A percentile compares a stretch with the other conserved stretches of the same genome.
These are phyloP conservation scores for Ascochyta fabae DNA, from an alignment of 2,329 filamentous ascomycete genomes.

Conservation along the genomic window DNA sequence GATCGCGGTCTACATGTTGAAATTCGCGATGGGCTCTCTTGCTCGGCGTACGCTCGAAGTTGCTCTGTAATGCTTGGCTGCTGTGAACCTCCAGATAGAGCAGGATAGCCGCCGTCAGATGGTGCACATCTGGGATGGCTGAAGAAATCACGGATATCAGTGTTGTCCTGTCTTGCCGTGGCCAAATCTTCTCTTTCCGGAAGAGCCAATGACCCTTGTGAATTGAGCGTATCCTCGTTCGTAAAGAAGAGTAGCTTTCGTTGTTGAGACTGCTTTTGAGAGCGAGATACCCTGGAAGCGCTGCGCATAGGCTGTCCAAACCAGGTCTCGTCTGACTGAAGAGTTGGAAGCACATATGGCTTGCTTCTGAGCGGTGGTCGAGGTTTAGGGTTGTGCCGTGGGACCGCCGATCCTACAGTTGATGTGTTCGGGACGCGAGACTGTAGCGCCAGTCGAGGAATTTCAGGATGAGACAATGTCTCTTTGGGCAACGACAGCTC, in stretches of 20 bases:
- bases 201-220: not conserved
- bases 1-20: not conserved
- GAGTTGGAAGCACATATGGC: constrained; percentile 37
- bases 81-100: too few relatives aligned
- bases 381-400: not conserved
- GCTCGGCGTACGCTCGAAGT: constrained; percentile 15
- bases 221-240: not conserved
- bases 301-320: constrained; percentile 28
- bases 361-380: constrained; percentile 26
- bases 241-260: not conserved
- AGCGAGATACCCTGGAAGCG: not conserved
- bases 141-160: constrained; percentile 40
- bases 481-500: not conserved
- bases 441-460: not conserved
- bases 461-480: not conserved
- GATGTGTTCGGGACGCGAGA: not conserved
- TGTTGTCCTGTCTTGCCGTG: constrained; percentile 18
- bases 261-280: constrained; percentile 9
- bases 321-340: constrained; percentile 23
- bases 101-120: not conserved
- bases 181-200: constrained; percentile 1
- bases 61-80: constrained; percentile 5
- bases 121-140: not conserved
- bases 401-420: not conserved
- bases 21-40: not conserved